These are phyloP conservation scores for Elsinoe arachidis DNA, from an alignment of 2,329 filamentous ascomycete genomes.

Conservation along the genomic window DNA sequence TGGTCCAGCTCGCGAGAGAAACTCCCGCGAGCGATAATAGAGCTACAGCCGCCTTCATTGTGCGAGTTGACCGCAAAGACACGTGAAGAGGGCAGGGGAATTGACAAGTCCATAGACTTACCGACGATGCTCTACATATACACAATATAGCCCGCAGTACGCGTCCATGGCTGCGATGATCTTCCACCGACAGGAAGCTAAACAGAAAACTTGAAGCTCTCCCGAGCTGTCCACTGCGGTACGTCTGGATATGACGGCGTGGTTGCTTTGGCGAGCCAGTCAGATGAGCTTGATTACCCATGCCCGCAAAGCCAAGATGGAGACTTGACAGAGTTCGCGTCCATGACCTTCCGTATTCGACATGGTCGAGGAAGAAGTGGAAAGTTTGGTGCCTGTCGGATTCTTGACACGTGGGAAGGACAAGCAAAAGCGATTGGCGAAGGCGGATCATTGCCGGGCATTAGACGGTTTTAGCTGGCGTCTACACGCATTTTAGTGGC, in stretches of 20 bases:
- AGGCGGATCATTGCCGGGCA: background rate
- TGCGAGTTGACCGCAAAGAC: background rate
- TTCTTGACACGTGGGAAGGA: background rate
- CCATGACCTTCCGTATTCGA: background rate
- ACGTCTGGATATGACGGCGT: conserved; percentile 1
- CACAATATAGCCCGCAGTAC: background rate
- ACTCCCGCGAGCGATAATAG: conserved; percentile 19
- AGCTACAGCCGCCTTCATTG: background rate
- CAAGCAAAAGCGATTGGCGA: background rate
- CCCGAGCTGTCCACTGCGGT: background rate
- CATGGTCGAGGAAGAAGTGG: background rate
- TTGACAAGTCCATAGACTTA: background rate
- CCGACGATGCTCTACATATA: too few relatives aligned
- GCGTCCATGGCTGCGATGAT: background rate
- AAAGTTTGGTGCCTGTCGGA: background rate
- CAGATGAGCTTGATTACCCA: conserved; percentile 7
- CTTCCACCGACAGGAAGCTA: background rate
- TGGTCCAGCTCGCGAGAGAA: conserved; percentile 25
- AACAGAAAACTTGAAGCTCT: background rate
- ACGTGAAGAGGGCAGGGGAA: background rate
- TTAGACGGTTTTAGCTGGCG: too few relatives aligned
- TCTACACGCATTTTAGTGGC: too few relatives aligned
- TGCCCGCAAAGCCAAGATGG: background rate
- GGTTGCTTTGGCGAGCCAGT: conserved; percentile 2
- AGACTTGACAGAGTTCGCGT: background rate